phyloP scores from a whole-genome alignment of 768 basidiomycete species.

The Termitomyces sp. region DNA sequence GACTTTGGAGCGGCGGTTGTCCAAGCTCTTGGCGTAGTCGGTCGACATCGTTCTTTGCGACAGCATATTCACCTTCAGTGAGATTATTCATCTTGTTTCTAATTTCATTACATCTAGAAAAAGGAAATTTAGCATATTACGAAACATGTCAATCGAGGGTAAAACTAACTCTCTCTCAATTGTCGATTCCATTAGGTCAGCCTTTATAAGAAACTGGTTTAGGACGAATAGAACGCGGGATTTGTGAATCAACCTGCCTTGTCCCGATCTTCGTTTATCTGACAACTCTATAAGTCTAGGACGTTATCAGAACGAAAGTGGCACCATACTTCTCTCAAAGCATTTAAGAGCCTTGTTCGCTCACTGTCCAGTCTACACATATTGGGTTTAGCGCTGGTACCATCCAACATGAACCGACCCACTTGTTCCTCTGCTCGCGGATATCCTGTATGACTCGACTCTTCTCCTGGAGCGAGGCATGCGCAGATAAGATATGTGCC shows the following conservation, averaged over 20 bases:
- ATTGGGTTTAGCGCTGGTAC: neutral
- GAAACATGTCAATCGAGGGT: neutral
- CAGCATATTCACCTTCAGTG: slow-evolving; percentile 72
- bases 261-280: slow-evolving; percentile 83
- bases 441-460: slow-evolving; percentile 76
- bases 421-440: slow-evolving; percentile 84
- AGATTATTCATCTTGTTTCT: slow-evolving; percentile 60
- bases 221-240: neutral
- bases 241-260: slow-evolving; percentile 33
- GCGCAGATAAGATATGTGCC: slow-evolving; percentile 81
- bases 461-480: slow-evolving; percentile 74
- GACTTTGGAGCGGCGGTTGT: slow-evolving; percentile 63
- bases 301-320: neutral
- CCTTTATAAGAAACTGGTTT: slow-evolving; percentile 30
- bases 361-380: slow-evolving; percentile 69
- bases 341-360: slow-evolving; percentile 59
- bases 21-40: slow-evolving; percentile 71
- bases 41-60: slow-evolving; percentile 75
- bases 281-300: slow-evolving; percentile 5
- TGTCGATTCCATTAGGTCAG: slow-evolving; percentile 63
- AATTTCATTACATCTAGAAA: slow-evolving; percentile 56
- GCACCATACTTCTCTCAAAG: slow-evolving; percentile 57
- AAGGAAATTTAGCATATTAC: neutral
- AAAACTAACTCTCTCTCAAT: slow-evolving; percentile 62
- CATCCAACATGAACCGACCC: slow-evolving; percentile 18